Evolutionary conservation across 805 yeast species (phyloP), one percentile per base, ranked within the genome.

Genomic region (Zygosaccharomyces siamensis): DNA sequence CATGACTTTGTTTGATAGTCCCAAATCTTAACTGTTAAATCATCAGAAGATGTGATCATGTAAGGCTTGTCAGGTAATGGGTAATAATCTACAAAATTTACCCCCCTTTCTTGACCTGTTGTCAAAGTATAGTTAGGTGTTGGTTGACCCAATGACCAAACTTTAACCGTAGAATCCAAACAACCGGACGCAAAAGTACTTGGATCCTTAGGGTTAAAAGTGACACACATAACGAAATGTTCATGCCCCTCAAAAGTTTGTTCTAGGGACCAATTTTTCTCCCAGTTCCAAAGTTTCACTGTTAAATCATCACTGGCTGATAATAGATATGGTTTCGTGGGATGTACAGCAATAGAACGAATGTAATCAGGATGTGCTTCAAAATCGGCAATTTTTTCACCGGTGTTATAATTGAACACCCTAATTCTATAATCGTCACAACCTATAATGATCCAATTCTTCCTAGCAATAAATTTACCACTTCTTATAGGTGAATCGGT

Each of bases 331-430:
- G 98, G 95, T 71, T 86, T 87, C 14, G 92, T 77, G 38, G 98
- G 97, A 70, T 93, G 99, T 37, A 92, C 95, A 8, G 96, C 93
- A 56, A 93, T 80, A 48, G 87, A 81, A 67, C 99, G 83, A 63
- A 93, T 86, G 69, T 93, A 93, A 70, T 93, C 99, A 7, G 97
- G 96, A 66, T 93, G 99, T 7, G 97, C 98, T 72, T 93, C 99
- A 64, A 92, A 93, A 71, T 90, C 98, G 33, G 88, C 78, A 54
- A 93, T 80, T 67, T 89, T 89, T 70, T 93, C 99, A 49, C 95
- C 90, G 16, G 99, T 93, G 71, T 89, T 89, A 74, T 88, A 89
- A 70, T 93, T 93, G 76, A 81, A 93, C 27, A 93, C 95, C 63
- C 99, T 82, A 50, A 93, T 74, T 65, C 86, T 92, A 77, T 87